Evolutionary conservation across 257 asterid genomes (phyloP).

Genomic region (Henckelia pumila): DNA sequence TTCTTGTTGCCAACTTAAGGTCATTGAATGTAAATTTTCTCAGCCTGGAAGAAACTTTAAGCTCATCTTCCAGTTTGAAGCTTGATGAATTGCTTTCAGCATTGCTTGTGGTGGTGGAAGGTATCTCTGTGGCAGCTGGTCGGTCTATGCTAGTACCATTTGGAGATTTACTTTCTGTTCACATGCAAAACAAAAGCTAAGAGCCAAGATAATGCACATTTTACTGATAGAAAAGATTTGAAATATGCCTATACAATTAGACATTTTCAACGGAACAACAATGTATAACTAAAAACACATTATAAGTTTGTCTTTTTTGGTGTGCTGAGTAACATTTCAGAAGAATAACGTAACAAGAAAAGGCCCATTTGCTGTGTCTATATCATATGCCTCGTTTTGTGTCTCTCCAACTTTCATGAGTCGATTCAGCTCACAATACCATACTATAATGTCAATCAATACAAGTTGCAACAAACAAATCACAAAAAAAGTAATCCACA

Average conservation of each 20-base stretch:
- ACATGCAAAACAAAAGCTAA: constrained; percentile 17
- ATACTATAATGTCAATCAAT: not conserved
- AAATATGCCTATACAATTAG: too few relatives aligned
- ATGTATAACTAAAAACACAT: not conserved
- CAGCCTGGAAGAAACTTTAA: constrained; percentile 63
- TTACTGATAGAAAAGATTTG: not conserved
- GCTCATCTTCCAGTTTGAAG: constrained; percentile 59
- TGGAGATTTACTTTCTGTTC: constrained; percentile 56
- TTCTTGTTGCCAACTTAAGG: constrained; percentile 65
- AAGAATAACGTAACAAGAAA: too few relatives aligned
- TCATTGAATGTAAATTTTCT: constrained; percentile 60
- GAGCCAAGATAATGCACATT: not conserved
- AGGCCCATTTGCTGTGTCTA: not conserved
- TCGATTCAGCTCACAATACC: not conserved
- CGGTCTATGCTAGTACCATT: constrained; percentile 47
- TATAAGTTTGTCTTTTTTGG: not conserved
- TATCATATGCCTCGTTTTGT: not conserved
- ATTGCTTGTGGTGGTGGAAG: constrained; percentile 62
- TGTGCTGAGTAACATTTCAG: not conserved
- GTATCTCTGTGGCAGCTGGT: constrained; percentile 36
- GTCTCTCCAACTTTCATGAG: not conserved
- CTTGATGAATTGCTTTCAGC: constrained; percentile 59
- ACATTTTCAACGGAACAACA: not conserved
- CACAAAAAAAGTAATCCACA: constrained; percentile 9
- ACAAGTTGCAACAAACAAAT: not conserved